Conservation (phyloP, 306 rosid species). For the Trifolium fragiferum region DNA sequence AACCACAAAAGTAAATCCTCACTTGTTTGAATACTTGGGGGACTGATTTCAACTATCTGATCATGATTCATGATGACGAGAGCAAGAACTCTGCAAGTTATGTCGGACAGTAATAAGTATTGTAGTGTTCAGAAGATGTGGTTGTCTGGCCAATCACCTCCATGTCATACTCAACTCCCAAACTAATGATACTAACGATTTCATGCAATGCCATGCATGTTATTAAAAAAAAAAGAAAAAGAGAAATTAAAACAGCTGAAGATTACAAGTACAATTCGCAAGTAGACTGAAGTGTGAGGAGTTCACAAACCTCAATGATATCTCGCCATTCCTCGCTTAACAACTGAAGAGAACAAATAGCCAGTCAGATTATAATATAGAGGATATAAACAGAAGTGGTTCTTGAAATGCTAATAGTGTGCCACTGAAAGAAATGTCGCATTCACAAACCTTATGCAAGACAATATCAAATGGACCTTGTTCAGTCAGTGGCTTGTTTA, state of each 20-base stretch:
- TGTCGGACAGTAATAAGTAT: slow-evolving; percentile 43
- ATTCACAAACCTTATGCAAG: slow-evolving; percentile 53
- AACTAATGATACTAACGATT: slow-evolving; percentile 42
- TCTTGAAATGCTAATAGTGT: slow-evolving; percentile 17
- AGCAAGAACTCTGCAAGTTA: slow-evolving; percentile 57
- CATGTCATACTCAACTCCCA: slow-evolving; percentile 40
- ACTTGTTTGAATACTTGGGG: slow-evolving; percentile 51
- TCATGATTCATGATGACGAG: slow-evolving; percentile 55
- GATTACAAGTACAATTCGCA: slow-evolving; percentile 27
- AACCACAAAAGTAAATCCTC: slow-evolving; percentile 49
- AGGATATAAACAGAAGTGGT: slow-evolving; percentile 23
- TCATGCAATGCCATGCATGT: slow-evolving; percentile 34
- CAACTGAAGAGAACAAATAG: slow-evolving; percentile 49
- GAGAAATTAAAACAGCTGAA: slow-evolving; percentile 26
- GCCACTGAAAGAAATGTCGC: slow-evolving; percentile 20
- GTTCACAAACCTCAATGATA: slow-evolving; percentile 55
- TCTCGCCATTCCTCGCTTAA: slow-evolving; percentile 55
- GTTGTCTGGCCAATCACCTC: slow-evolving; percentile 44
- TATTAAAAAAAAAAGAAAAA: neutral
- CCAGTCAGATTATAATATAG: slow-evolving; percentile 40
- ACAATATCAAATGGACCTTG: slow-evolving; percentile 63
- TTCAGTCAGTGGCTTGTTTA: slow-evolving; percentile 51
- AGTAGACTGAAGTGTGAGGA: slow-evolving; percentile 40
- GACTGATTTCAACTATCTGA: slow-evolving; percentile 54
- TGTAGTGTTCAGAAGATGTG: slow-evolving; percentile 41